Conservation (phyloP, 2,329 filamentous ascomycete genomes). For the Hypoxylon sp. region DNA sequence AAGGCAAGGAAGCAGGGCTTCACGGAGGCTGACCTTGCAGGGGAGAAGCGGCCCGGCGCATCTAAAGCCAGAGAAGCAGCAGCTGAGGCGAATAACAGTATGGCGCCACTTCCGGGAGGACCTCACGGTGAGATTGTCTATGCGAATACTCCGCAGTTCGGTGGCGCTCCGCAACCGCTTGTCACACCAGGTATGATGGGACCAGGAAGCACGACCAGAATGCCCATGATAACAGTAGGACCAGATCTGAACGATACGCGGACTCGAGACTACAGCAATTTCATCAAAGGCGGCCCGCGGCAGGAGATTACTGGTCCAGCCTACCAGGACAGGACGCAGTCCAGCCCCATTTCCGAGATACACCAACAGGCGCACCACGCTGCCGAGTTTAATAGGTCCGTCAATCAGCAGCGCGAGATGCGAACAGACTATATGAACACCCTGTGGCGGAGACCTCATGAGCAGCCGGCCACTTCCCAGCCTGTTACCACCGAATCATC, state of each 20-base stretch:
- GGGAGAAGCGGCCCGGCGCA: conserved; percentile 94
- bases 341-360: conserved; percentile 82
- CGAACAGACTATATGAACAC: conserved; percentile 84
- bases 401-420: conserved; percentile 84
- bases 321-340: conserved; percentile 88
- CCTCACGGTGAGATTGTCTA: conserved; percentile 91
- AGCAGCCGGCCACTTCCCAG: conserved; percentile 73
- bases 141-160: conserved; percentile 79
- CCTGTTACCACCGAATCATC: conserved; percentile 62
- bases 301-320: conserved; percentile 90
- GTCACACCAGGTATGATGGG: conserved; percentile 81
- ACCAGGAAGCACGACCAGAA: conserved; percentile 76
- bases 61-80: conserved; percentile 89
- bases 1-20: conserved; percentile 98
- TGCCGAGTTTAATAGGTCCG: conserved; percentile 88
- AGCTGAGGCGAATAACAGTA: conserved; percentile 76
- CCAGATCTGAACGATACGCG: conserved; percentile 83
- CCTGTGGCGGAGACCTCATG: conserved; percentile 86
- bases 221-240: conserved; percentile 87
- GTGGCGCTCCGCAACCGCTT: conserved; percentile 76
- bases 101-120: conserved; percentile 69
- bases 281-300: conserved; percentile 82
- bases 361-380: conserved; percentile 89
- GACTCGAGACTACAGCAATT: conserved; percentile 84
- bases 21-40: conserved; percentile 94